A percentile compares a stretch with the other conserved stretches of the same genome.
Conservation (phyloP, 805 yeast species). For the Cyberlindnera misumaiensis region DNA sequence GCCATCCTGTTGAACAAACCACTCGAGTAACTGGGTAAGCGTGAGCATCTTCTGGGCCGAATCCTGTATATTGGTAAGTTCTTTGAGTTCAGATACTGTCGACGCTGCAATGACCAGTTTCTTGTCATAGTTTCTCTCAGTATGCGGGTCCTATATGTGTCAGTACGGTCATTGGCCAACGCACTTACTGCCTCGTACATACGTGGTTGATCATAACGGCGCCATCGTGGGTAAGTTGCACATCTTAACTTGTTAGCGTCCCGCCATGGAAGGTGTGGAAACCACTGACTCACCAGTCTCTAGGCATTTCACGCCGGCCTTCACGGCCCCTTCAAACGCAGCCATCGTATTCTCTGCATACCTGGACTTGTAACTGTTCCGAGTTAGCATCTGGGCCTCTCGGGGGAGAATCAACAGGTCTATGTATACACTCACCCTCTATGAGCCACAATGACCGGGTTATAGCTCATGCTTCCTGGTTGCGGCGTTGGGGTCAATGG, state of each 20-base stretch:
- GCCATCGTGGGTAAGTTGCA: conserved; percentile 49
- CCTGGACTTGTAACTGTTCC: conserved; percentile 26
- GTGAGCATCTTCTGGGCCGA: conserved; percentile 34
- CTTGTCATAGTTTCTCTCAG: conserved; percentile 42
- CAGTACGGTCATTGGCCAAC: too few species aligned
- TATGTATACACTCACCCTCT: conserved; percentile 13
- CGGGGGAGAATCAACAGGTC: conserved; percentile 1
- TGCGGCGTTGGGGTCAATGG: too few species aligned
- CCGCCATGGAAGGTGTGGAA: background rate
- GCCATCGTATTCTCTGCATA: conserved; percentile 41
- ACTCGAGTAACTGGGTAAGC: conserved; percentile 31
- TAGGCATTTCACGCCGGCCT: conserved; percentile 35
- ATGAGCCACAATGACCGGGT: conserved; percentile 10
- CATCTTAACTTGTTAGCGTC: conserved; percentile 25
- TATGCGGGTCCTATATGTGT: conserved; percentile 30
- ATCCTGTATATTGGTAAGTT: conserved; percentile 28
- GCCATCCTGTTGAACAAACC: conserved; percentile 22
- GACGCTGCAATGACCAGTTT: conserved; percentile 32
- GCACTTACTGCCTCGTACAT: background rate
- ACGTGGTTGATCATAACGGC: conserved; percentile 44
- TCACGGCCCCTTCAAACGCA: conserved; percentile 42
- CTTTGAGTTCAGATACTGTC: conserved; percentile 28
- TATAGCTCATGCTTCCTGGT: background rate
- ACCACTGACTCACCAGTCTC: conserved; percentile 32
- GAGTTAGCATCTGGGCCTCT: conserved; percentile 1